Conservation (phyloP, 2,329 filamentous ascomycete species). For the Paraphaeosphaeria minitans region DNA sequence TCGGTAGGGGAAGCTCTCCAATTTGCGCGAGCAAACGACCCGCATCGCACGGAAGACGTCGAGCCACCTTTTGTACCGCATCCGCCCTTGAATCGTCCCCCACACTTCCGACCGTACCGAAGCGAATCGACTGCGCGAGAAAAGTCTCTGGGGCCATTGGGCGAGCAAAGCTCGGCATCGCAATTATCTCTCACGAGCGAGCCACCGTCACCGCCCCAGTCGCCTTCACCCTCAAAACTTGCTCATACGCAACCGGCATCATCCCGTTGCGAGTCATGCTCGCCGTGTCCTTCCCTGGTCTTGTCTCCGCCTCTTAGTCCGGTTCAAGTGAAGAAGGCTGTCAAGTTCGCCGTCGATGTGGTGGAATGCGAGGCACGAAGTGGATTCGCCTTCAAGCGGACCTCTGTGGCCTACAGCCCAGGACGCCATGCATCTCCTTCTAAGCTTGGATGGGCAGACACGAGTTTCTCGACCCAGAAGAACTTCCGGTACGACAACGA, state of each 20-base stretch:
- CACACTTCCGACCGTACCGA: not conserved
- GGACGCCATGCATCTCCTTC: slow-evolving; percentile 5
- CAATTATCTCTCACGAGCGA: not conserved
- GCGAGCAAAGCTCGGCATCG: not conserved
- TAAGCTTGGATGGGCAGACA: not conserved
- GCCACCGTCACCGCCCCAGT: not conserved
- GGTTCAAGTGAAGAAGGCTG: not conserved
- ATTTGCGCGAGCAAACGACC: not conserved
- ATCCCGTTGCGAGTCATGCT: not conserved
- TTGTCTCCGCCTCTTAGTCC: not conserved
- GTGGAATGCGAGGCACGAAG: not conserved
- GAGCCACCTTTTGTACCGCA: not conserved
- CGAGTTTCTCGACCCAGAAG: not conserved
- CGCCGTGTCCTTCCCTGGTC: not conserved
- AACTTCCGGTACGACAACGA: not conserved
- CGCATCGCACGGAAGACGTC: not conserved
- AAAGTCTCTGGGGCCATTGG: no score
- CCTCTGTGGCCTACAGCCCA: not conserved
- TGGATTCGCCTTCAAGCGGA: not conserved
- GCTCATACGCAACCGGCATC: not conserved
- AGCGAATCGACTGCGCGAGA: not conserved
- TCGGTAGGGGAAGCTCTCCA: not conserved
- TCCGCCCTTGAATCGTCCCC: not conserved
- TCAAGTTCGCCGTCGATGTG: not conserved
- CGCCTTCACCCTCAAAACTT: not conserved